phyloP scores from a whole-genome alignment of 2,329 filamentous ascomycete genomes.

The Cladosporium austrohemisphaericum region DNA sequence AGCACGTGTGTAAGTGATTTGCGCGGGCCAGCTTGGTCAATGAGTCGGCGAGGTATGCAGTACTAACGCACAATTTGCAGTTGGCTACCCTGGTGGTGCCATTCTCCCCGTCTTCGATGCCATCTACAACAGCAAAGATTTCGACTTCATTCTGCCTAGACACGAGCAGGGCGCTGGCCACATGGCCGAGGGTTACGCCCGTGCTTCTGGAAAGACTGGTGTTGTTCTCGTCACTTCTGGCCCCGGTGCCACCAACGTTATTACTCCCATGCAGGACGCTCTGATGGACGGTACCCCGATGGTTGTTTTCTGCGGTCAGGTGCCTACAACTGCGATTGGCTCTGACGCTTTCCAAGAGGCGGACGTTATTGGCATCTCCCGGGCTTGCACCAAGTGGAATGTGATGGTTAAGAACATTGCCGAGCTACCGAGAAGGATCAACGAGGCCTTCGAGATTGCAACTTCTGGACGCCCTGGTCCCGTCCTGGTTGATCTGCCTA shows the following conservation, averaged over 20 bases:
- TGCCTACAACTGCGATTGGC: conserved; percentile 82
- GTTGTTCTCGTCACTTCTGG: conserved; percentile 96
- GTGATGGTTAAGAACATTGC: conserved; percentile 96
- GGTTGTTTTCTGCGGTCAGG: conserved; percentile 94
- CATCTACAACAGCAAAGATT: conserved; percentile 96
- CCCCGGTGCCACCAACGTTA: conserved; percentile 91
- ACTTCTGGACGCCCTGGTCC: conserved; percentile 90
- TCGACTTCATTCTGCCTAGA: conserved; percentile 90
- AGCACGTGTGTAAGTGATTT: conserved; percentile 80
- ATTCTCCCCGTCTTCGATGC: conserved; percentile 98
- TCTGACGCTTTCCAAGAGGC: conserved; percentile 97
- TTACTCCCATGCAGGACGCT: conserved; percentile 95
- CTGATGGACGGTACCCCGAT: conserved; percentile 92
- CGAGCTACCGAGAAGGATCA: conserved; percentile 88
- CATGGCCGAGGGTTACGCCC: conserved; percentile 96
- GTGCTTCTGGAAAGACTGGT: conserved; percentile 87
- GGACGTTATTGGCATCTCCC: conserved; percentile 88
- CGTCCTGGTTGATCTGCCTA: conserved; percentile 91
- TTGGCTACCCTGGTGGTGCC: conserved; percentile 82
- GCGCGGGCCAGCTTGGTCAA: too few species aligned
- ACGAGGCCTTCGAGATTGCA: conserved; percentile 97
- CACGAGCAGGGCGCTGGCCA: conserved; percentile 98
- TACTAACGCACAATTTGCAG: conserved; percentile 29
- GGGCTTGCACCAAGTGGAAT: conserved; percentile 98
- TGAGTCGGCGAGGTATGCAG: conserved; percentile 11